Evolutionary conservation across 176 grass and related monocot species (phyloP).

Genomic region (Tillandsia leiboldiana): DNA sequence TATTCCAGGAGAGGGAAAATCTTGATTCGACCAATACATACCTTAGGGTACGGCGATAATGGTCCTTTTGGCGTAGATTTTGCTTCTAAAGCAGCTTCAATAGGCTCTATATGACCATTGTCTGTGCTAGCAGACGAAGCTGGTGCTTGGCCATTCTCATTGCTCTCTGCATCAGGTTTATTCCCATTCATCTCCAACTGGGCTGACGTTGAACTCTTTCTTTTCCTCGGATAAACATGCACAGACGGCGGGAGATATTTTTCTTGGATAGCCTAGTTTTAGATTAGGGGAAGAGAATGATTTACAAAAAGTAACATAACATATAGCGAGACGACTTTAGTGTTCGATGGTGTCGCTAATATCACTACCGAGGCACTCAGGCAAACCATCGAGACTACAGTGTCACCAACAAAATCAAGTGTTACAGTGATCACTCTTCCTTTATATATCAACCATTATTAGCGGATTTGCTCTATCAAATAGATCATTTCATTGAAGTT

Average conservation of each 20-base stretch:
- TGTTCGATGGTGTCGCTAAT: not conserved
- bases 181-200: constrained; percentile 23
- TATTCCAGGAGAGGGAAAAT: not conserved
- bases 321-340: not conserved
- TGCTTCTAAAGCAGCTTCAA: constrained; percentile 15
- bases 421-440: too few species aligned
- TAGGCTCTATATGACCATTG: constrained; percentile 19
- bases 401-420: too few species aligned
- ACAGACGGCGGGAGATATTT: constrained; percentile 63
- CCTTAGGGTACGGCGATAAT: constrained; percentile 56
- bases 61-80: constrained; percentile 23
- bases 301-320: not conserved
- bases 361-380: too few species aligned
- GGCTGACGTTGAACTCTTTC: constrained; percentile 17
- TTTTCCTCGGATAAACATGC: constrained; percentile 59
- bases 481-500: too few species aligned
- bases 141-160: constrained; percentile 18
- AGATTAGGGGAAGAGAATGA: constrained; percentile 1
- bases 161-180: constrained; percentile 21
- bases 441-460: too few species aligned
- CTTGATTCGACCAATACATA: constrained; percentile 24
- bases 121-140: constrained; percentile 17
- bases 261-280: constrained; percentile 63
- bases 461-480: too few species aligned
- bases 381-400: too few species aligned